These are phyloP conservation scores for Suillus sp. DNA, from an alignment of 768 basidiomycete genomes.

Conservation along the genomic window DNA sequence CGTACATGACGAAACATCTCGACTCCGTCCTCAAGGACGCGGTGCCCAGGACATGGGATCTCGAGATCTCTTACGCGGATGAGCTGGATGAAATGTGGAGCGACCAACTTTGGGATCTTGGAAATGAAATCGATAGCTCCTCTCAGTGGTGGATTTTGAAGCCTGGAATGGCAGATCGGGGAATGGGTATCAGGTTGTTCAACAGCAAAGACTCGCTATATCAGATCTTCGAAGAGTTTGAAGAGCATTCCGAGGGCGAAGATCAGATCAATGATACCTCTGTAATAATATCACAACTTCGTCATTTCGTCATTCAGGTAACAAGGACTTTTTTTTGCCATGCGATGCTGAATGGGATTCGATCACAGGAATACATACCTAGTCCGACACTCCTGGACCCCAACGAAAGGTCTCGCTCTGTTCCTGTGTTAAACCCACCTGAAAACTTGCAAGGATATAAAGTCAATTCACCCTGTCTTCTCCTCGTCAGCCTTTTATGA, in stretches of 20 bases:
- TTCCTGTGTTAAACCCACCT: constrained; percentile 24
- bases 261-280: constrained; percentile 50
- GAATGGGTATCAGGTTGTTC: constrained; percentile 93
- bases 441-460: constrained; percentile 52
- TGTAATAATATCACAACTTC: constrained; percentile 81
- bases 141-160: constrained; percentile 91
- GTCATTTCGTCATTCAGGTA: constrained; percentile 97
- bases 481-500: constrained; percentile 16
- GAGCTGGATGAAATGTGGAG: constrained; percentile 92
- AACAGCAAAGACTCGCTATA: constrained; percentile 71
- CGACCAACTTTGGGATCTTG: constrained; percentile 92
- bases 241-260: constrained; percentile 53
- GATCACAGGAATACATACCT: constrained; percentile 77
- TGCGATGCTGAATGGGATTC: constrained; percentile 12
- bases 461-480: constrained; percentile 40
- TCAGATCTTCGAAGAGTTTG: constrained; percentile 81
- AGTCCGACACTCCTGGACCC: constrained; percentile 81
- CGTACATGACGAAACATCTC: constrained; percentile 72
- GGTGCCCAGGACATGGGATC: constrained; percentile 76
- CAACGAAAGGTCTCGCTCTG: constrained; percentile 39
- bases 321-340: constrained; percentile 7
- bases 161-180: constrained; percentile 96
- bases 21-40: constrained; percentile 54
- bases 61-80: constrained; percentile 88
- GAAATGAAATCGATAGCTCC: constrained; percentile 50